These are phyloP conservation scores for Vararia minispora DNA, from an alignment of 768 basidiomycete genomes.

Conservation along the genomic window DNA sequence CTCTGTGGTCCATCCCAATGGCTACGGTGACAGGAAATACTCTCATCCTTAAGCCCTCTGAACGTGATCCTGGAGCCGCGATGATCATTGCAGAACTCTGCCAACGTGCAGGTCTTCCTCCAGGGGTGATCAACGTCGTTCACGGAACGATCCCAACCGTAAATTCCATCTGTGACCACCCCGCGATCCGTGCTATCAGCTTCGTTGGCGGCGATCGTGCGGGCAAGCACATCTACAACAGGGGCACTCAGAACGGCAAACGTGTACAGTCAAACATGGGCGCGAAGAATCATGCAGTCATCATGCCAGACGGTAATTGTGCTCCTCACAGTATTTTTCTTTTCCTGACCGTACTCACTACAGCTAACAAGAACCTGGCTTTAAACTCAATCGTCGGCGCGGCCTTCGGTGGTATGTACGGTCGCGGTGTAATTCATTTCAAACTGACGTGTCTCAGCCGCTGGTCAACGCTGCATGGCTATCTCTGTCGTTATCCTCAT, in stretches of 20 bases:
- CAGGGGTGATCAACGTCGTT: conserved; percentile 84
- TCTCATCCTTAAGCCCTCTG: conserved; percentile 88
- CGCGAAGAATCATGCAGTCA: conserved; percentile 92
- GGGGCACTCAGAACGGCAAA: conserved; percentile 80
- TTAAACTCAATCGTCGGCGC: conserved; percentile 90
- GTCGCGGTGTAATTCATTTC: conserved; percentile 13
- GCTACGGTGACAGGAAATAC: conserved; percentile 88
- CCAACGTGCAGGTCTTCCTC: conserved; percentile 74
- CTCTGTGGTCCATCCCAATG: conserved; percentile 91
- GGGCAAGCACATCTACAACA: conserved; percentile 89
- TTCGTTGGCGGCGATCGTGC: conserved; percentile 94
- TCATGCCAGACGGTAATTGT: conserved; percentile 81
- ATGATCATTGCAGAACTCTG: conserved; percentile 97
- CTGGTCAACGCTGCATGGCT: conserved; percentile 97
- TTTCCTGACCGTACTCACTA: neutral
- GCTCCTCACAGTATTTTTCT: neutral
- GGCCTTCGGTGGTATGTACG: conserved; percentile 69
- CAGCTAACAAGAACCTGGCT: conserved; percentile 86
- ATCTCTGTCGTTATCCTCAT: conserved; percentile 85
- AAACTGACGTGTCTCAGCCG: conserved; percentile 39
- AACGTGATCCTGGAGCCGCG: conserved; percentile 92
- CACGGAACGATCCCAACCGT: conserved; percentile 88
- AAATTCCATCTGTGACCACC: conserved; percentile 88
- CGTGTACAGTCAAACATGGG: conserved; percentile 64
- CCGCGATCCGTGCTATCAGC: conserved; percentile 85